Percentiles rank a stretch among this genome's conserved stretches.
phyloP scores from a whole-genome alignment of 345 rosid species.

The Ceriops tagal region DNA sequence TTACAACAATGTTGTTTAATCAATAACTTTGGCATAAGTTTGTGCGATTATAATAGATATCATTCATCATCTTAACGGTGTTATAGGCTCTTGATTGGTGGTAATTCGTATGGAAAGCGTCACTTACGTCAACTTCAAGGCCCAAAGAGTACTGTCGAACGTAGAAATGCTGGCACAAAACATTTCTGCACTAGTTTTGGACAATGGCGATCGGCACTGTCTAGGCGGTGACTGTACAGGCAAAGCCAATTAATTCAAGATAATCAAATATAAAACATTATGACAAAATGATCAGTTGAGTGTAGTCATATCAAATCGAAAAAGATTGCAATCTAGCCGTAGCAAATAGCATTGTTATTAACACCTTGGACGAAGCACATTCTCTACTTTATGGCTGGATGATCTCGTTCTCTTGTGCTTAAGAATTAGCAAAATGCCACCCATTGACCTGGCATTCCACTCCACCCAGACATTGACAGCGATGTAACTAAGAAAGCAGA shows the following conservation, averaged over 20 bases:
- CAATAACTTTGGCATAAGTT: too few relatives aligned
- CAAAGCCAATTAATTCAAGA: neutral
- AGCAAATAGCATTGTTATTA: neutral
- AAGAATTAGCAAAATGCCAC: constrained; percentile 19
- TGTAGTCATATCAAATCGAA: constrained; percentile 7
- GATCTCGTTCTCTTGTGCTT: constrained; percentile 21
- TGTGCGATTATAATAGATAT: too few relatives aligned
- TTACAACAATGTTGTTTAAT: too few relatives aligned
- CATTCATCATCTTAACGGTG: neutral
- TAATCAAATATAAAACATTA: neutral
- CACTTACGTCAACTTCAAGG: neutral
- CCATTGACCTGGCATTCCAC: constrained; percentile 57
- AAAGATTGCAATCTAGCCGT: neutral
- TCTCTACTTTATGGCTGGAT: constrained; percentile 22
- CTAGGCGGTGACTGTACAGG: neutral
- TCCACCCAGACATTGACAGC: constrained; percentile 36
- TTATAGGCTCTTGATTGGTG: neutral
- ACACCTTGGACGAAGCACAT: neutral
- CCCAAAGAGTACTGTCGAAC: neutral
- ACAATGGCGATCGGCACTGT: too few relatives aligned
- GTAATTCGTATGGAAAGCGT: neutral
- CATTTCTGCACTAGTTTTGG: too few relatives aligned
- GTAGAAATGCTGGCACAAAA: too few relatives aligned
- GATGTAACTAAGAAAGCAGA: constrained; percentile 42
- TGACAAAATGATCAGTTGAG: neutral